These are phyloP conservation scores for Cryphonectria nitschkei DNA, from an alignment of 2,329 filamentous ascomycete species.

Conservation along the genomic window DNA sequence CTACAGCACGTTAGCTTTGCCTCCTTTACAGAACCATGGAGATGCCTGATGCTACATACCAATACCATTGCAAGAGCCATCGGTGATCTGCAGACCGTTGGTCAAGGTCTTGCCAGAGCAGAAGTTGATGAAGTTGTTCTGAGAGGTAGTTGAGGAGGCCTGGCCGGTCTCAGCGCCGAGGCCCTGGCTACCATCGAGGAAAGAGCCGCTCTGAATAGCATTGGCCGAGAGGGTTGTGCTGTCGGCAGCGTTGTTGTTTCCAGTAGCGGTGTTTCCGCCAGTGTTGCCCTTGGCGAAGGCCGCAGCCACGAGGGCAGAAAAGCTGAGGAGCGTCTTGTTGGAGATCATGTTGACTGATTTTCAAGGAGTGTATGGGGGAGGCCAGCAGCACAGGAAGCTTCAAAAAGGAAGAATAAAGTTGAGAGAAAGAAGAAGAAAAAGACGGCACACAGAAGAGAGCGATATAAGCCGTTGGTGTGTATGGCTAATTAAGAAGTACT, in stretches of 20 bases:
- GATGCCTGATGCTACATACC: slow-evolving; percentile 45
- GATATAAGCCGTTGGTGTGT: slow-evolving; percentile 17
- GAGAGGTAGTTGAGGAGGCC: slow-evolving; percentile 18
- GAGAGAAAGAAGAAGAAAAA: background rate
- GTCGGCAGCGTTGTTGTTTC: slow-evolving; percentile 30
- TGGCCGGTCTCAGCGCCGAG: slow-evolving; percentile 33
- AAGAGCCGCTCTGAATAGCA: slow-evolving; percentile 42
- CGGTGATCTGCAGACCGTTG: slow-evolving; percentile 61
- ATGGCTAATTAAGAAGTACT: slow-evolving; percentile 26
- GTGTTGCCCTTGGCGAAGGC: slow-evolving; percentile 34
- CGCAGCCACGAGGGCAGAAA: slow-evolving; percentile 35
- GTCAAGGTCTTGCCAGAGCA: slow-evolving; percentile 58
- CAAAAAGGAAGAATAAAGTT: background rate
- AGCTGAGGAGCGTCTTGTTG: slow-evolving; percentile 34
- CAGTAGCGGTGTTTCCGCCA: slow-evolving; percentile 22
- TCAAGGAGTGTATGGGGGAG: slow-evolving; percentile 9
- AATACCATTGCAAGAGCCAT: slow-evolving; percentile 68
- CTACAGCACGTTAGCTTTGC: slow-evolving; percentile 38
- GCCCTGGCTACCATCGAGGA: slow-evolving; percentile 39
- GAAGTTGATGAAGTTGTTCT: slow-evolving; percentile 68
- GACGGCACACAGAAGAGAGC: slow-evolving; percentile 23
- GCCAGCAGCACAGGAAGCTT: slow-evolving; percentile 10
- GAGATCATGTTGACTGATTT: slow-evolving; percentile 35
- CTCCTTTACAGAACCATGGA: slow-evolving; percentile 11
- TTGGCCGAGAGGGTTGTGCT: slow-evolving; percentile 33